Conservation (phyloP, 306 rosid species). For the Abrus pulchellus region DNA sequence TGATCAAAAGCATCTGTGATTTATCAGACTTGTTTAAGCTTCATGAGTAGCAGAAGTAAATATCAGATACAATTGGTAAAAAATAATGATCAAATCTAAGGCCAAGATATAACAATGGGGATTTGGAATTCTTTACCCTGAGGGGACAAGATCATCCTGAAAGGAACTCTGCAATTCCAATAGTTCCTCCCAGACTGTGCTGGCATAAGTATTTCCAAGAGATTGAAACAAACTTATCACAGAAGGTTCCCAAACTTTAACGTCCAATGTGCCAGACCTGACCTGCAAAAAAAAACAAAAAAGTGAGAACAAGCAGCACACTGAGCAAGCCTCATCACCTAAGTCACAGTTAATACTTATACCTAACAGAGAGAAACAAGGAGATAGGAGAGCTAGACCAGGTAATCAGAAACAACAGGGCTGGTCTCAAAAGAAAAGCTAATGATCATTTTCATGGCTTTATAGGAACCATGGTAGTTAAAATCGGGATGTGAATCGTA, state of each 20-base stretch:
- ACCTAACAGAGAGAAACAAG: too few species aligned
- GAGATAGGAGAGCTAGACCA: too few species aligned
- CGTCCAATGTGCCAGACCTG: conserved; percentile 95
- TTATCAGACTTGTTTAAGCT: conserved; percentile 85
- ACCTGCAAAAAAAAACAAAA: conserved; percentile 64
- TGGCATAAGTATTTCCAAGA: conserved; percentile 94
- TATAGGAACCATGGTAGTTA: not conserved
- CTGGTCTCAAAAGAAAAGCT: too few species aligned
- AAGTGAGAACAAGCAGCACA: conserved; percentile 41
- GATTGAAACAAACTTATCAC: conserved; percentile 96
- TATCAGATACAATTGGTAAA: conserved; percentile 51
- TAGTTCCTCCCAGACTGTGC: conserved; percentile 97
- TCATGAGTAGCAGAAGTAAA: conserved; percentile 56
- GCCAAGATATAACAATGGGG: conserved; percentile 44
- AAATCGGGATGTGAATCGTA: too few species aligned
- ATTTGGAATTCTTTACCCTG: conserved; percentile 80
- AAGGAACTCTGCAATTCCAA: conserved; percentile 90
- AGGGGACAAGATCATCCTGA: conserved; percentile 83
- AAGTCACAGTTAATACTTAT: too few species aligned
- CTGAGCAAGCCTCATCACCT: conserved; percentile 2
- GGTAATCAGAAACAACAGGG: too few species aligned
- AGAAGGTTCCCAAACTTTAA: conserved; percentile 99
- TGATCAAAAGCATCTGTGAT: conserved; percentile 63
- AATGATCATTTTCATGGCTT: too few species aligned
- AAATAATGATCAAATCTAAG: conserved; percentile 21